Percentiles rank a stretch among this genome's conserved stretches.
Conservation (phyloP, 805 yeast genomes). For the Candida saitoana region DNA sequence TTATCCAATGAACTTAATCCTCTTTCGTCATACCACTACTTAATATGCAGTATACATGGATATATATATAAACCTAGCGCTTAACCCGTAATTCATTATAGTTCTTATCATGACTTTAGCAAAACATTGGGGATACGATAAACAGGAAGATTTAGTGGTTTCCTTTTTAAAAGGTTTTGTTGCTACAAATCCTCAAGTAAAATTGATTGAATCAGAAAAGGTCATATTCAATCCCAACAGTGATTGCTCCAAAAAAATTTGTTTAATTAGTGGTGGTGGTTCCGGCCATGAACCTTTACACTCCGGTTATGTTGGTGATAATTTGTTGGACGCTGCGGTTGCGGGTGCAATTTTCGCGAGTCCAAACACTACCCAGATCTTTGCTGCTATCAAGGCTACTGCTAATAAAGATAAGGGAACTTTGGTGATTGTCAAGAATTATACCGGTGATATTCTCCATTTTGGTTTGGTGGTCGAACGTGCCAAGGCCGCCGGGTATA, state of each 20-base stretch:
- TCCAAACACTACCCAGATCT: constrained; percentile 87
- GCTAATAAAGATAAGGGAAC: constrained; percentile 56
- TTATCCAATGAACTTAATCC: too few relatives aligned
- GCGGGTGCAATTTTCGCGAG: constrained; percentile 92
- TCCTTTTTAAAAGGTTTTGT: constrained; percentile 51
- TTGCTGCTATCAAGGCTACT: constrained; percentile 62
- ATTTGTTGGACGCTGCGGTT: constrained; percentile 80
- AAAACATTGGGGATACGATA: constrained; percentile 50
- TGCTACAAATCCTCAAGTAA: constrained; percentile 51
- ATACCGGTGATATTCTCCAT: constrained; percentile 91
- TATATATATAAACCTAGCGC: neutral
- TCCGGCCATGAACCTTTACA: constrained; percentile 95
- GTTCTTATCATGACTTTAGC: constrained; percentile 17
- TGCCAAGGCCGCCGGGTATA: constrained; percentile 71
- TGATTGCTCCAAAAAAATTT: constrained; percentile 50
- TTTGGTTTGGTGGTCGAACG: constrained; percentile 90
- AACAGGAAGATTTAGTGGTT: constrained; percentile 42
- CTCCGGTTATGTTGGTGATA: constrained; percentile 85
- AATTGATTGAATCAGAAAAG: constrained; percentile 51
- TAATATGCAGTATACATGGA: neutral
- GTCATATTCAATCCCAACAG: constrained; percentile 47
- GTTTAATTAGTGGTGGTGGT: constrained; percentile 87
- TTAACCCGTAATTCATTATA: neutral
- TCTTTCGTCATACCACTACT: too few relatives aligned
- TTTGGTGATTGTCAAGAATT: constrained; percentile 78